Base-by-base conservation (phyloP, 2,329 filamentous ascomycete species). In the Coniochaeta hoffmannii region DNA sequence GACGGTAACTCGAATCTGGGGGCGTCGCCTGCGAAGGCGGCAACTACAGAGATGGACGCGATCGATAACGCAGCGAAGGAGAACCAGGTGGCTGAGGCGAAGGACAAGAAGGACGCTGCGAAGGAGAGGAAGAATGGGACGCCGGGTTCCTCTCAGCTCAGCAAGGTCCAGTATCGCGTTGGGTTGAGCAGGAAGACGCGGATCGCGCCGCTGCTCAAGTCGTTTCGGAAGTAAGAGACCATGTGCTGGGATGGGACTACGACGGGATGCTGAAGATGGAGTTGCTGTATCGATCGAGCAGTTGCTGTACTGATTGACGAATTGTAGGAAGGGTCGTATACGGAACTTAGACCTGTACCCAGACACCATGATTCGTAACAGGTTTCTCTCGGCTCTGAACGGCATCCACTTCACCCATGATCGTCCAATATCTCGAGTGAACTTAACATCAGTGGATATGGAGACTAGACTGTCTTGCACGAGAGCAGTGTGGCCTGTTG, bases 141-240 rank as follows among this genome's bases (percentile, higher is more conserved):
- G 15, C 31, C 49, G n/a, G n/a, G n/a, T 41, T 56, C 32, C 41
- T 46, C 53, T 53, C 62, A 62, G 54, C 60, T 56, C 6, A 60
- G 62, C 14, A 77, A 74, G 58, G 75, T 76, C 15, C 59, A 72
- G 15, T 78, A 76, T 58, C 71, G 78, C 15, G 77, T 81, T 54
- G 78, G 78, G 3, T 64, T 81, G 60, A 81, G 78, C 67, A 79
- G 73, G 64, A 71, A 66, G 61, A 72, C 72, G 17, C 70, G 74
- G 56, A 80, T 81, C 57, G 76, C 78, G 34, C 77, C 78, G 28
- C 63, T 81, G 54, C 66, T 81, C 26, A 80, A 81, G 65, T 71
- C 71, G 22, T 59, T 80, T 54, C 73, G 71, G 55, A 80, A 79
- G 22, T 46, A 28, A 28, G 19, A 9, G 26, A 28, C 41, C 41